Base-by-base conservation (phyloP, 441 rosid species). In the Populus hybrid region DNA sequence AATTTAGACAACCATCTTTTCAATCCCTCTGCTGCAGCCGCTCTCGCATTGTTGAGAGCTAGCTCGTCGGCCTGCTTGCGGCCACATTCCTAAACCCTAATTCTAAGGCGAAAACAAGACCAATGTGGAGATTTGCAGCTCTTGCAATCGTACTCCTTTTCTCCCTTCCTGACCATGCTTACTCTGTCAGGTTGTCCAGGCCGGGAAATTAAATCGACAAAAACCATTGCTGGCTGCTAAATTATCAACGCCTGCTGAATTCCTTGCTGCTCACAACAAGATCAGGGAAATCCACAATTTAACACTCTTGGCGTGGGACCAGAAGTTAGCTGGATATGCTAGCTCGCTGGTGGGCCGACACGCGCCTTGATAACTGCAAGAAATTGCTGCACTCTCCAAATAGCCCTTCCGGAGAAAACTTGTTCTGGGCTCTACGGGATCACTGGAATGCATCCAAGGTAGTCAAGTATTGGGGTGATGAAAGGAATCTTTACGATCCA, bases 381-480 rank as follows among this genome's bases (percentile, higher is more conserved):
- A 38, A 21, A 3, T 24, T 90, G 87, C 1, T 53, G 2, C 95
- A 91, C 81, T 89, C 89, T 14, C 75, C 73, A 0, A 9, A n/a
- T 20, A 87, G 88, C 7, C 77, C 81, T 1, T 87, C 86, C 40
- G 89, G 93, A 0, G 90, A 89, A 82, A 91, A 91, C 77, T 3
- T 87, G n/a, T 86, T 88, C 69, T 88, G 93, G 94, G 83, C 87
- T 24, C 3, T 18, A 3, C 26, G 3, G 9, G 78, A 18, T 28
- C 63, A n/a, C 30, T 94, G 97, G 95, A 75, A 82, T 1, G 87
- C 88, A 6, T n/a, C 20, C 0, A 75, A 21, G 20, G 86, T 88
- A 10, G 91, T 87, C 50, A 71, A 66, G 21, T 23, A 30, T 18
- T 94, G 94, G 94, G 86, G 36, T 0, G 81, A 69, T 0, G 90